A percentile compares a stretch with the other conserved stretches of the same genome.
Evolutionary conservation across 192 early-diverging fungal genomes (phyloP).

Genomic region (Linnemannia schmuckeri): DNA sequence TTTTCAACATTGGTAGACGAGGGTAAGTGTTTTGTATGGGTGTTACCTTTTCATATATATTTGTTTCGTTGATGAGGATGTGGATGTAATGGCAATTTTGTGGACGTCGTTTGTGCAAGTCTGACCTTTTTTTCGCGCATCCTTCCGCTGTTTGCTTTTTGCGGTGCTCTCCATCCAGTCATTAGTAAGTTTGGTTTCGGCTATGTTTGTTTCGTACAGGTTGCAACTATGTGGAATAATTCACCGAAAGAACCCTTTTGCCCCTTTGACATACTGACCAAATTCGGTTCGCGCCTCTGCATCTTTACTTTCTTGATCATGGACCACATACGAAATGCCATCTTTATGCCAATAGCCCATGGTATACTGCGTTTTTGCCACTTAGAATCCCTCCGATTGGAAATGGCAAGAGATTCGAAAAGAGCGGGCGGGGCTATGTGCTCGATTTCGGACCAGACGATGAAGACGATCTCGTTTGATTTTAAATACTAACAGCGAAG

Average conservation of each 20-base stretch:
- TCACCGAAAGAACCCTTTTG: neutral
- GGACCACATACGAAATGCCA: neutral
- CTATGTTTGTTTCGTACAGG: neutral
- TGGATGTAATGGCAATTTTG: neutral
- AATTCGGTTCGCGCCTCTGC: neutral
- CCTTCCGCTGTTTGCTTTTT: neutral
- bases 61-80: conserved; percentile 12
- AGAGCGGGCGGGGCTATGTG: conserved; percentile 31
- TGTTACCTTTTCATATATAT: neutral
- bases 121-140: neutral
- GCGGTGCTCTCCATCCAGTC: neutral
- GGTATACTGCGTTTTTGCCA: conserved; percentile 62
- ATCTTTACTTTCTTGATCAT: neutral
- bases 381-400: conserved; percentile 60
- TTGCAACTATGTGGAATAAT: neutral
- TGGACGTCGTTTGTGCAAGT: neutral
- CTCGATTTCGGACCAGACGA: conserved; percentile 16
- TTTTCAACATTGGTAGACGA: conserved; percentile 64
- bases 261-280: neutral
- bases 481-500: neutral
- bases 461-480: conserved; percentile 22
- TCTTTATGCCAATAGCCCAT: conserved; percentile 49
- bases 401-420: conserved; percentile 55
- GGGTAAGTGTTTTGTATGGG: conserved; percentile 45
- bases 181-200: neutral